phyloP scores from a whole-genome alignment of 208 protist genomes.

The Sergeia podlipaevii region DNA sequence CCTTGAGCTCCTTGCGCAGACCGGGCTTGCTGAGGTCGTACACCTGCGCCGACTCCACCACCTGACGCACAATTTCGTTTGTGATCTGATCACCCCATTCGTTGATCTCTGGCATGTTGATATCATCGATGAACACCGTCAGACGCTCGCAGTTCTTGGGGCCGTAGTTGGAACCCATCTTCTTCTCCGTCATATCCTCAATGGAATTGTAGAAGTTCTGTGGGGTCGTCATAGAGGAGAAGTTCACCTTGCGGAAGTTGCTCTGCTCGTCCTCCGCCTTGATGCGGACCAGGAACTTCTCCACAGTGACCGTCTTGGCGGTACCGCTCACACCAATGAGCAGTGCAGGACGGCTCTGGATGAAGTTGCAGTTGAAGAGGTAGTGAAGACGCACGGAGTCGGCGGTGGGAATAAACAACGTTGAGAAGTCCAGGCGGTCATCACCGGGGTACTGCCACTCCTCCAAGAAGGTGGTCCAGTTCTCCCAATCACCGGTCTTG shows the following conservation, averaged over 20 bases:
- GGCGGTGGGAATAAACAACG: slow-evolving; percentile 96
- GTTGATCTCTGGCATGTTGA: slow-evolving; percentile 96
- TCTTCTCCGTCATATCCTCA: slow-evolving; percentile 94
- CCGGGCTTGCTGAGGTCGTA: slow-evolving; percentile 90
- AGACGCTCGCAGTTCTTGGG: slow-evolving; percentile 91
- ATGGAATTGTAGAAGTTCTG: slow-evolving; percentile 92
- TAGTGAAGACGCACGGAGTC: slow-evolving; percentile 95
- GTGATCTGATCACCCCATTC: slow-evolving; percentile 95
- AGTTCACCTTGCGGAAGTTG: slow-evolving; percentile 93
- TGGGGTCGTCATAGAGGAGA: slow-evolving; percentile 93
- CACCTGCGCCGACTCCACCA: slow-evolving; percentile 85
- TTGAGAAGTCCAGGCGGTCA: slow-evolving; percentile 91
- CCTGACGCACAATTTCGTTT: slow-evolving; percentile 95
- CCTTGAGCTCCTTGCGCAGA: slow-evolving; percentile 92
- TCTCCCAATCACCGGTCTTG: slow-evolving; percentile 87
- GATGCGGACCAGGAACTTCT: slow-evolving; percentile 89
- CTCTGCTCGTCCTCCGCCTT: slow-evolving; percentile 69
- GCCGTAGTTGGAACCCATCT: slow-evolving; percentile 93
- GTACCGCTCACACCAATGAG: slow-evolving; percentile 93
- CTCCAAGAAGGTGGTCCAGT: slow-evolving; percentile 83
- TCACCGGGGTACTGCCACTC: slow-evolving; percentile 93
- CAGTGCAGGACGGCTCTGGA: slow-evolving; percentile 81
- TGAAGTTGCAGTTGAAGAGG: slow-evolving; percentile 86
- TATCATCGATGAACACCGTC: slow-evolving; percentile 94
- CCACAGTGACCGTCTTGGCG: slow-evolving; percentile 94